Evolutionary conservation across 306 rosid genomes (phyloP).

Genomic region (Fragaria ananassa): DNA sequence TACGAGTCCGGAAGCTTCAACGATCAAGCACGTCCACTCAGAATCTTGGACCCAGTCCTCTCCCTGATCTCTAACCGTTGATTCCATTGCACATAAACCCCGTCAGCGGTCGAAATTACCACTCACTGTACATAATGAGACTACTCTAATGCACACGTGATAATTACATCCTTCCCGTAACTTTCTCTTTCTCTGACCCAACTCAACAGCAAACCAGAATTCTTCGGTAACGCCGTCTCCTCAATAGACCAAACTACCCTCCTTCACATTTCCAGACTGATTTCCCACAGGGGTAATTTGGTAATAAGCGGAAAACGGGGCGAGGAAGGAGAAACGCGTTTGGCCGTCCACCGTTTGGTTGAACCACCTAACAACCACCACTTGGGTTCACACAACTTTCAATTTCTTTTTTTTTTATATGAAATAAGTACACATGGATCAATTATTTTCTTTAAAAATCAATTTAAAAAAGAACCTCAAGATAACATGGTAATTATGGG

Average conservation of each 20-base stretch:
- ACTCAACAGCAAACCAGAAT: constrained; percentile 32
- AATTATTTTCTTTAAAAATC: not conserved
- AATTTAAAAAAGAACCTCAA: not conserved
- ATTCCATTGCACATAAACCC: not conserved
- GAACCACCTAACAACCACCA: constrained; percentile 96
- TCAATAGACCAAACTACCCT: constrained; percentile 29
- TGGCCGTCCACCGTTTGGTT: constrained; percentile 88
- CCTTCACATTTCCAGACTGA: too few species aligned
- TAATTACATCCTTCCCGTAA: constrained; percentile 37
- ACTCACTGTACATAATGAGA: not conserved
- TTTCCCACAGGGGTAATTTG: constrained; percentile 26
- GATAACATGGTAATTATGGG: not conserved
- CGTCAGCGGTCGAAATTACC: constrained; percentile 35
- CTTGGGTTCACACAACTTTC: constrained; percentile 40
- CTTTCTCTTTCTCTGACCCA: constrained; percentile 44
- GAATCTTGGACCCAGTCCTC: constrained; percentile 21
- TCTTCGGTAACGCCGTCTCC: constrained; percentile 42
- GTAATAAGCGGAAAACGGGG: constrained; percentile 29
- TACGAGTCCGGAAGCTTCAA: constrained; percentile 38
- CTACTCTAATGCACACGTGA: constrained; percentile 37
- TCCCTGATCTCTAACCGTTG: constrained; percentile 29
- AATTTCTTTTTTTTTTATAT: constrained; percentile 14
- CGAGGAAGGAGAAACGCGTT: constrained; percentile 54
- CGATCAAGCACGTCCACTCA: constrained; percentile 35
- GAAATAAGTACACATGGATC: not conserved